A percentile compares a stretch with the other conserved stretches of the same genome.
These are phyloP conservation scores for Phytophthora gonapodyides DNA, from an alignment of 352 stramenopile genomes.

Conservation along the genomic window DNA sequence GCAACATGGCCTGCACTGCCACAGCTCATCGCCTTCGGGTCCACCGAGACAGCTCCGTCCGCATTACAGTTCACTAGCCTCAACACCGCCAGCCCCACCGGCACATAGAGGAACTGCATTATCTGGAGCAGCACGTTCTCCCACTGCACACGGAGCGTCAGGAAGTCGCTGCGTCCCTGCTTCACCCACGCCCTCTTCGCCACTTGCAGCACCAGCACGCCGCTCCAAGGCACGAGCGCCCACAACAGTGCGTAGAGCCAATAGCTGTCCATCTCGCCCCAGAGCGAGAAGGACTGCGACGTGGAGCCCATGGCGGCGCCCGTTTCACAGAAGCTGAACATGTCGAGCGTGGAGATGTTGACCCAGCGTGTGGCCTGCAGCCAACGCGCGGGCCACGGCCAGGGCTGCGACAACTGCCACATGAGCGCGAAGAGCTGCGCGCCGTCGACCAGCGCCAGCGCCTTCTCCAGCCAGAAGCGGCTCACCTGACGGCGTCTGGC, in stretches of 20 bases:
- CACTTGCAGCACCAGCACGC: conserved; percentile 3
- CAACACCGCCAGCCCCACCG: conserved; percentile 61
- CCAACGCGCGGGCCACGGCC: conserved; percentile 71
- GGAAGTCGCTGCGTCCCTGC: conserved; percentile 32
- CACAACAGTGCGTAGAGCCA: conserved; percentile 64
- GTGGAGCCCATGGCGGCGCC: conserved; percentile 68
- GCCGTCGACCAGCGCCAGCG: conserved; percentile 43
- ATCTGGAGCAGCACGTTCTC: conserved; percentile 57
- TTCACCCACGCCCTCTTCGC: conserved; percentile 18
- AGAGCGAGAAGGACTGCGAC: conserved; percentile 57
- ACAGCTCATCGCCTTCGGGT: conserved; percentile 46
- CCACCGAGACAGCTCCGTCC: conserved; percentile 45
- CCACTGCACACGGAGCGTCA: conserved; percentile 32
- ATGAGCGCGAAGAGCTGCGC: conserved; percentile 70
- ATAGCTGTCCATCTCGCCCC: conserved; percentile 61
- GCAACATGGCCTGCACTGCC: conserved; percentile 33
- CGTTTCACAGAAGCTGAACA: conserved; percentile 53
- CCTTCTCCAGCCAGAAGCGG: conserved; percentile 72
- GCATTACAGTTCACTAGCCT: conserved; percentile 63
- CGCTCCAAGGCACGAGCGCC: conserved; percentile 32
- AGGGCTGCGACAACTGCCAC: conserved; percentile 81
- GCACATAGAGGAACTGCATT: conserved; percentile 60
- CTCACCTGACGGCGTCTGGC: conserved; percentile 35
- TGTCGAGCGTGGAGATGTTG: conserved; percentile 58
- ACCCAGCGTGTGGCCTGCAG: conserved; percentile 52